phyloP scores from a whole-genome alignment of 2,329 filamentous ascomycete species.

The Colletotrichum liaoningense region DNA sequence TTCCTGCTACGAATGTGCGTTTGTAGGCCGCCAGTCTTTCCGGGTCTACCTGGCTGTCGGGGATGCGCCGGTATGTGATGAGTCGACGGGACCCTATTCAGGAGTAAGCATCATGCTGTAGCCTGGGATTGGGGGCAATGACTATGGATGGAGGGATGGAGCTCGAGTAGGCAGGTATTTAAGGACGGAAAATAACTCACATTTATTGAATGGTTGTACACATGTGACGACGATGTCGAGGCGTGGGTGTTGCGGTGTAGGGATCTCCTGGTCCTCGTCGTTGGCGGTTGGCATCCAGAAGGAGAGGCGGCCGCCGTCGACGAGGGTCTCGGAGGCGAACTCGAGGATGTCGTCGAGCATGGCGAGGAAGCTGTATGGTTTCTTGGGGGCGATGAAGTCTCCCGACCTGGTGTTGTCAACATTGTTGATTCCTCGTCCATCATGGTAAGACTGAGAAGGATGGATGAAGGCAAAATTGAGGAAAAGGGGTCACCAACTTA shows the following conservation, averaged over 20 bases:
- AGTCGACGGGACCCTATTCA: conserved; percentile 83
- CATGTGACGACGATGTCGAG: conserved; percentile 81
- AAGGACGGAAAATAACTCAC: conserved; percentile 56
- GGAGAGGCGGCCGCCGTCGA: conserved; percentile 82
- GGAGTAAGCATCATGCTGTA: conserved; percentile 28
- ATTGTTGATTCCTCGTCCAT: not conserved
- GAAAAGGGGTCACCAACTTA: conserved; percentile 60
- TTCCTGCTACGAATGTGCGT: conserved; percentile 49
- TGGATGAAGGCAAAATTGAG: conserved; percentile 17
- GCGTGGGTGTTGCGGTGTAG: conserved; percentile 80
- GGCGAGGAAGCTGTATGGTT: conserved; percentile 89
- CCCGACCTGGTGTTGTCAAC: conserved; percentile 58
- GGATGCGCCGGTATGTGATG: conserved; percentile 83
- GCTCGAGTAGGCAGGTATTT: not conserved
- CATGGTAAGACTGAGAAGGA: not conserved
- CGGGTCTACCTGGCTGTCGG: conserved; percentile 66
- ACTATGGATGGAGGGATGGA: not conserved
- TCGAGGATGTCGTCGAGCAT: conserved; percentile 91
- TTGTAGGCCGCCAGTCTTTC: conserved; percentile 51
- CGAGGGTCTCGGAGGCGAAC: conserved; percentile 82
- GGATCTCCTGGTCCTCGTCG: conserved; percentile 80
- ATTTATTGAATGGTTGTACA: conserved; percentile 90
- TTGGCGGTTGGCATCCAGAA: conserved; percentile 99
- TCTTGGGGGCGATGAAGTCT: conserved; percentile 87
- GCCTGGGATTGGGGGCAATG: not conserved